Evolutionary conservation across 2,329 filamentous ascomycete species (phyloP).

Genomic region (Rutstroemia sp.): DNA sequence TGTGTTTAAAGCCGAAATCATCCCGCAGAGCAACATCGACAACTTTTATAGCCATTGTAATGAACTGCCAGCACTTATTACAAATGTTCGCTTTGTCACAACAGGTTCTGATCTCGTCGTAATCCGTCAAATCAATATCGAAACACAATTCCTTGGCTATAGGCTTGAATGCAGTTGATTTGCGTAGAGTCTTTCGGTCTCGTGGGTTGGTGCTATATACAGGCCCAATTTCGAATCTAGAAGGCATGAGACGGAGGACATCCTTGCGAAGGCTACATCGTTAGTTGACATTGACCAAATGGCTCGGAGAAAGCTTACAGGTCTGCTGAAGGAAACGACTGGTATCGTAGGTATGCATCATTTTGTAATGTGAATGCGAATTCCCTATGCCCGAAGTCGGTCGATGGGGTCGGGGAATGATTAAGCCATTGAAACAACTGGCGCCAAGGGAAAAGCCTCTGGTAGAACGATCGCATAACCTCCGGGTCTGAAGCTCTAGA

Average conservation of each 20-base stretch:
- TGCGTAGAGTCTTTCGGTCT: constrained; percentile 81
- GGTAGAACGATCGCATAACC: constrained; percentile 89
- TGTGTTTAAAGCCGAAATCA: constrained; percentile 94
- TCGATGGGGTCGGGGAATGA: constrained; percentile 76
- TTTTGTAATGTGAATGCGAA: constrained; percentile 94
- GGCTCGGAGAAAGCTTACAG: constrained; percentile 34
- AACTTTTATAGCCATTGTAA: constrained; percentile 95
- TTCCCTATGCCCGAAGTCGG: constrained; percentile 87
- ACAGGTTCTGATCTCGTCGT: constrained; percentile 93
- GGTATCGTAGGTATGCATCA: constrained; percentile 87
- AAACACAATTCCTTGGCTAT: constrained; percentile 93
- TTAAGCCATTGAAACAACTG: constrained; percentile 98
- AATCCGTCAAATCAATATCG: constrained; percentile 99
- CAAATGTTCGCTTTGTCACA: constrained; percentile 93
- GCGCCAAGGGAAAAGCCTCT: constrained; percentile 89
- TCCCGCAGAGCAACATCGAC: constrained; percentile 80
- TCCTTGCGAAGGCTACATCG: constrained; percentile 71
- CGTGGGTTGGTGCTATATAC: constrained; percentile 91
- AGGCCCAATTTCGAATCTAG: constrained; percentile 97
- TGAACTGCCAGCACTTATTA: constrained; percentile 90
- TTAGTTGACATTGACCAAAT: constrained; percentile 15
- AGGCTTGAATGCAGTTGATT: constrained; percentile 75
- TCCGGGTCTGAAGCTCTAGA: constrained; percentile 63
- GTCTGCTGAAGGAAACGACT: constrained; percentile 65
- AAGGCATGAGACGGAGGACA: constrained; percentile 78